These are phyloP conservation scores for Claviceps citrina DNA, from an alignment of 2,329 filamentous ascomycete species.

Conservation along the genomic window DNA sequence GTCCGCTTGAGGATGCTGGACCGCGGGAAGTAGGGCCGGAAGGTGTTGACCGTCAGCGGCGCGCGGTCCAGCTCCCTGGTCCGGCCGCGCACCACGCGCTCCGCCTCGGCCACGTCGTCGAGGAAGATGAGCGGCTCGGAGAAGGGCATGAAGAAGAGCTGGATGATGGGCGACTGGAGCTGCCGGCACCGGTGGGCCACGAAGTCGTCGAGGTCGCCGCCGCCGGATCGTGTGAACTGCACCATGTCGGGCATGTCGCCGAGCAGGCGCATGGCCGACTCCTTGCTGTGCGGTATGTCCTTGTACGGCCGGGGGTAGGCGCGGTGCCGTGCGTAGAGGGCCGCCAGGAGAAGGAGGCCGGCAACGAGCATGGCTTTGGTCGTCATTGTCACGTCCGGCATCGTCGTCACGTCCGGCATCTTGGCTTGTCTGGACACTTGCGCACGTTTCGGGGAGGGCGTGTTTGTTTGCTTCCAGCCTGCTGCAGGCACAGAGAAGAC, in stretches of 20 bases:
- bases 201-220: neutral
- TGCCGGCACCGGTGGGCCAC: neutral
- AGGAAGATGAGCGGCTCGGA: conserved; percentile 26
- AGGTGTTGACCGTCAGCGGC: conserved; percentile 16
- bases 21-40: conserved; percentile 18
- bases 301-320: conserved; percentile 3
- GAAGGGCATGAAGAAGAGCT: conserved; percentile 25
- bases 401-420: too few relatives aligned
- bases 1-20: conserved; percentile 19
- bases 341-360: neutral
- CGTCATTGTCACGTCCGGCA: too few relatives aligned
- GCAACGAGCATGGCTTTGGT: too few relatives aligned
- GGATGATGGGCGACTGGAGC: conserved; percentile 2
- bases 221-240: neutral
- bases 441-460: too few relatives aligned
- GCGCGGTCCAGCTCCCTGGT: conserved; percentile 29
- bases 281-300: conserved; percentile 3
- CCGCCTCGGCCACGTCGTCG: conserved; percentile 22
- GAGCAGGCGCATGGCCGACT: conserved; percentile 2
- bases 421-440: too few relatives aligned
- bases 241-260: conserved; percentile 6
- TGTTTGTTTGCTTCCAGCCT: too few relatives aligned
- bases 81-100: conserved; percentile 27
- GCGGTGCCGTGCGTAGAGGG: neutral
- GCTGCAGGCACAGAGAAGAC: too few relatives aligned